phyloP scores from a whole-genome alignment of 1,139 yeast genomes.

The Hansenula lynferdii region DNA sequence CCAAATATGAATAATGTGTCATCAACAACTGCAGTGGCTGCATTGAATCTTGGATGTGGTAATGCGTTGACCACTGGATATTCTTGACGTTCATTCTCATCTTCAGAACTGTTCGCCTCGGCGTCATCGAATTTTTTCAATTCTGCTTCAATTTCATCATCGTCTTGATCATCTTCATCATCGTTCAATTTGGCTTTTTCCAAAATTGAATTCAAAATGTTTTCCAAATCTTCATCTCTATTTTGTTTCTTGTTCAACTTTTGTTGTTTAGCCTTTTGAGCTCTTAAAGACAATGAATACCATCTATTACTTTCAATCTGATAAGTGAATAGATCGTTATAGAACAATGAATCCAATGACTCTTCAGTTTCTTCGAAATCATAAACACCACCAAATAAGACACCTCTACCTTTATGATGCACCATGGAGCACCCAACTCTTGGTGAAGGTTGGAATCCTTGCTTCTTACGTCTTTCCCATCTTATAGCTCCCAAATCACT shows the following conservation, averaged over 20 bases:
- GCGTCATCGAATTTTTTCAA: slow-evolving; percentile 34
- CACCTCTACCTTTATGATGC: slow-evolving; percentile 87
- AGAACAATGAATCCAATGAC: slow-evolving; percentile 78
- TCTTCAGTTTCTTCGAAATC: slow-evolving; percentile 97
- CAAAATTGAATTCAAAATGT: slow-evolving; percentile 68
- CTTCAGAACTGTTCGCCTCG: slow-evolving; percentile 33
- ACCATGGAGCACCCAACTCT: slow-evolving; percentile 95
- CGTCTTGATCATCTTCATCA: slow-evolving; percentile 46
- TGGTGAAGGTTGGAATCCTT: slow-evolving; percentile 85
- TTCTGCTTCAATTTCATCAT: slow-evolving; percentile 36
- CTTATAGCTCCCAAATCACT: slow-evolving; percentile 72
- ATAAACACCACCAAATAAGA: slow-evolving; percentile 92
- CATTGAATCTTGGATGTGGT: slow-evolving; percentile 89
- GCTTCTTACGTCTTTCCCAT: slow-evolving; percentile 88
- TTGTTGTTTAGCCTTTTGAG: slow-evolving; percentile 50
- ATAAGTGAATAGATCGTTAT: slow-evolving; percentile 74
- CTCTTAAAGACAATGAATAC: slow-evolving; percentile 69
- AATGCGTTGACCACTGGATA: slow-evolving; percentile 56
- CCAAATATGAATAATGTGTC: slow-evolving; percentile 86
- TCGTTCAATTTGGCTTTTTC: slow-evolving; percentile 66
- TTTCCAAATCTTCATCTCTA: slow-evolving; percentile 81
- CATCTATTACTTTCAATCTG: slow-evolving; percentile 87
- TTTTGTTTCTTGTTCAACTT: slow-evolving; percentile 40
- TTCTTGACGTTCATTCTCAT: slow-evolving; percentile 35
- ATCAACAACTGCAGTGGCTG: slow-evolving; percentile 80